These are phyloP conservation scores for Lonicera japonica DNA, from an alignment of 129 eudicot species.

Conservation along the genomic window DNA sequence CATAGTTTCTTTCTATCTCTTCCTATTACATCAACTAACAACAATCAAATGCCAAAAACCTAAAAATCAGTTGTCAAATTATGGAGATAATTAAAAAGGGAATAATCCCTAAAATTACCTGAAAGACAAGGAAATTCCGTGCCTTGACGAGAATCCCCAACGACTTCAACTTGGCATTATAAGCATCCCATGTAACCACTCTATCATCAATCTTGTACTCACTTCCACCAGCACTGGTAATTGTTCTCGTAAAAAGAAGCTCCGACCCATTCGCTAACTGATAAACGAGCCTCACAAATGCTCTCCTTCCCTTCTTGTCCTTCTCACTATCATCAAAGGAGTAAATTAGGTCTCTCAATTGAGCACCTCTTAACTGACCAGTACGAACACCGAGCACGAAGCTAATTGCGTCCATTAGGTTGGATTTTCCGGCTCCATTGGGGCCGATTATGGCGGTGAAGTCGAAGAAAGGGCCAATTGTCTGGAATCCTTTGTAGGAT, in stretches of 20 bases:
- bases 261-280: constrained; percentile 54
- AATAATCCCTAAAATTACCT: constrained; percentile 35
- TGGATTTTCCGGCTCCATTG: constrained; percentile 91
- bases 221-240: constrained; percentile 65
- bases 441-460: constrained; percentile 99
- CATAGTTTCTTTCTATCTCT: not conserved
- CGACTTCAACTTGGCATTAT: constrained; percentile 51
- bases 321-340: constrained; percentile 74
- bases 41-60: not conserved
- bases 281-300: constrained; percentile 77
- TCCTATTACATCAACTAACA: not conserved
- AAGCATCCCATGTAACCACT: constrained; percentile 78
- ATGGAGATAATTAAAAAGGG: not conserved
- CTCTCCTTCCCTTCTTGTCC: constrained; percentile 82
- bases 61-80: not conserved
- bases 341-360: constrained; percentile 83
- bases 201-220: constrained; percentile 85
- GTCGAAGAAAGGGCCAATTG: constrained; percentile 78
- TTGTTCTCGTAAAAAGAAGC: constrained; percentile 57
- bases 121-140: constrained; percentile 90
- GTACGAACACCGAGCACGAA: constrained; percentile 96
- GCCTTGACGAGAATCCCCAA: constrained; percentile 94
- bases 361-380: constrained; percentile 87
- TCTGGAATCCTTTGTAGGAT: constrained; percentile 89
- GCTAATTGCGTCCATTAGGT: constrained; percentile 97